Evolutionary conservation across 148 eudicot genomes (phyloP).

Genomic region (Fagopyrum esculentum): DNA sequence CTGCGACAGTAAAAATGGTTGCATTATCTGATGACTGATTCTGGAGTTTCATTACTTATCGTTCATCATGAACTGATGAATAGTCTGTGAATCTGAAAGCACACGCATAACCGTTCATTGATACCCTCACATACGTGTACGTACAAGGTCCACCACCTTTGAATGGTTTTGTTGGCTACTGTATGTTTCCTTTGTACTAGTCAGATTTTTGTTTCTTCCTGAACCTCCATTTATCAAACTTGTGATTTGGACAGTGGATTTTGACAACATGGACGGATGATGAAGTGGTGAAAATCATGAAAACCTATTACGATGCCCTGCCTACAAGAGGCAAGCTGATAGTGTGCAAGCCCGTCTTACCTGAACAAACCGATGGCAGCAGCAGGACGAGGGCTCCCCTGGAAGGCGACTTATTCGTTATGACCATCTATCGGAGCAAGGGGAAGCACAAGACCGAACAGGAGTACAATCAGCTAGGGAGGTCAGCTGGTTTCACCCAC

Average conservation of each 20-base stretch:
- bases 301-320: constrained; percentile 40
- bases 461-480: constrained; percentile 40
- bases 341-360: constrained; percentile 52
- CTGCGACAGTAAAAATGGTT: neutral
- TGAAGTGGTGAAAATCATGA: constrained; percentile 31
- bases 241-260: constrained; percentile 34
- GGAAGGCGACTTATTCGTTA: constrained; percentile 53
- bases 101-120: neutral
- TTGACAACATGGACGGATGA: constrained; percentile 52
- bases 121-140: neutral
- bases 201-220: neutral
- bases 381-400: constrained; percentile 49
- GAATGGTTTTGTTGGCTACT: neutral
- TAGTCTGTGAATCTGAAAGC: neutral
- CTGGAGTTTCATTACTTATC: neutral
- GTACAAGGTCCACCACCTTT: neutral
- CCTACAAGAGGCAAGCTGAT: constrained; percentile 50
- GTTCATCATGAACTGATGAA: too few species aligned
- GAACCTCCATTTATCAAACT: neutral
- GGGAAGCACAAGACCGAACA: constrained; percentile 48
- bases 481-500: constrained; percentile 35
- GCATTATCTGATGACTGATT: neutral
- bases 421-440: constrained; percentile 50
- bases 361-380: constrained; percentile 37
- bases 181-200: too few species aligned